Conservation (phyloP, 768 basidiomycete species). For the Agrocybe praecox region DNA sequence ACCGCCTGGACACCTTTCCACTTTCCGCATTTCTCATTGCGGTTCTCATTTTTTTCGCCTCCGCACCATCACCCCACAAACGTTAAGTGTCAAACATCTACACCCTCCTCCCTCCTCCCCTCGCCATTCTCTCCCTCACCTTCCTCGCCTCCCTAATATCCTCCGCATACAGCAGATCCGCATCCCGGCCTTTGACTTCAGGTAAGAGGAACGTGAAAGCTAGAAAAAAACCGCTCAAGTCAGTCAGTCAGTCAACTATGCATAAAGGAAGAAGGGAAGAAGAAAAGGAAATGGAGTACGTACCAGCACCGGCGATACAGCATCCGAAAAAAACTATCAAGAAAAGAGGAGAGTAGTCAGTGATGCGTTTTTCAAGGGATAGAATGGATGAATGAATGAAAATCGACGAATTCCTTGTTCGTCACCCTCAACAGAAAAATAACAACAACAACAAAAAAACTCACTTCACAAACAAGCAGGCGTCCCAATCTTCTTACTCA, state of each 20-base stretch:
- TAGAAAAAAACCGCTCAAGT: neutral
- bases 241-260: too few relatives aligned
- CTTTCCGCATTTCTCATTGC: too few relatives aligned
- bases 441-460: conserved; percentile 23
- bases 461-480: conserved; percentile 71
- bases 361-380: too few relatives aligned
- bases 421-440: too few relatives aligned
- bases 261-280: too few relatives aligned
- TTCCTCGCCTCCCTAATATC: conserved; percentile 29
- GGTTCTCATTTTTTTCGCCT: too few relatives aligned
- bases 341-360: neutral
- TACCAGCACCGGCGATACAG: conserved; percentile 55
- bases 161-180: conserved; percentile 36
- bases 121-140: too few relatives aligned
- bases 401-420: too few relatives aligned
- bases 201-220: conserved; percentile 38
- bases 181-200: conserved; percentile 42
- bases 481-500: conserved; percentile 64
- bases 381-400: too few relatives aligned
- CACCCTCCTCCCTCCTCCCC: neutral
- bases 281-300: neutral
- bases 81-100: neutral
- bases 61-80: too few relatives aligned
- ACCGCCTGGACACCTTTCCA: too few relatives aligned
- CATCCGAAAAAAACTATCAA: conserved; percentile 68